phyloP scores from a whole-genome alignment of 164 flowering plant species.

The Platanus orientalis region DNA sequence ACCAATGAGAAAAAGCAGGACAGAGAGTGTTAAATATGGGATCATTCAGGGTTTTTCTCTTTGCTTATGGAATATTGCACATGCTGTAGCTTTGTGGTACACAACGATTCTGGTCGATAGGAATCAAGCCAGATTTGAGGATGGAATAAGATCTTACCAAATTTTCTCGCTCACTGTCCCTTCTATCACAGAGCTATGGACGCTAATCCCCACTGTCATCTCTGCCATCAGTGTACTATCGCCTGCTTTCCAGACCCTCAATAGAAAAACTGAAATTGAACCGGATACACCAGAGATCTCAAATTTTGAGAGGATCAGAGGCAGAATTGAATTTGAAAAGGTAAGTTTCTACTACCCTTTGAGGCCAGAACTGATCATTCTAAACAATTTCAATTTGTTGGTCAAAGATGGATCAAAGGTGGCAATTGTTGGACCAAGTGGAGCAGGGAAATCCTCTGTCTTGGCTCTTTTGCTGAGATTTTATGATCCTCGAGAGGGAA shows the following conservation, averaged over 20 bases:
- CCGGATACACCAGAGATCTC: constrained; percentile 39
- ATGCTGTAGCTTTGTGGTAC: constrained; percentile 76
- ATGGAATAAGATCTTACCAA: constrained; percentile 71
- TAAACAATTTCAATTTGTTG: constrained; percentile 42
- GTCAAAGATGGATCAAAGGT: constrained; percentile 55
- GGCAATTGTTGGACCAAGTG: constrained; percentile 76
- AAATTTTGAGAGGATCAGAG: constrained; percentile 28
- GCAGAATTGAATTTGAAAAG: constrained; percentile 42
- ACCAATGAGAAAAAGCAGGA: constrained; percentile 43
- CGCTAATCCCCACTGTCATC: constrained; percentile 59
- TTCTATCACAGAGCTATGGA: constrained; percentile 74
- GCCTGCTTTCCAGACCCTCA: constrained; percentile 57
- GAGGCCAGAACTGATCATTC: constrained; percentile 47
- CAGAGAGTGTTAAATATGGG: constrained; percentile 54
- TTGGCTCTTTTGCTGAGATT: constrained; percentile 57
- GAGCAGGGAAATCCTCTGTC: constrained; percentile 71
- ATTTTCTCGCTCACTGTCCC: constrained; percentile 77
- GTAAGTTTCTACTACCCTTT: constrained; percentile 49
- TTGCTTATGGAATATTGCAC: constrained; percentile 68
- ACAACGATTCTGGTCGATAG: constrained; percentile 48
- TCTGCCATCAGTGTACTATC: constrained; percentile 49
- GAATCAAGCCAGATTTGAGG: constrained; percentile 42
- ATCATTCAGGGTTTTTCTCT: constrained; percentile 61
- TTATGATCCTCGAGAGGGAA: constrained; percentile 53
- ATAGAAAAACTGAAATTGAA: constrained; percentile 51